Evolutionary conservation across 1,139 yeast species (phyloP).

Genomic region (Suhomyces kunorum): DNA sequence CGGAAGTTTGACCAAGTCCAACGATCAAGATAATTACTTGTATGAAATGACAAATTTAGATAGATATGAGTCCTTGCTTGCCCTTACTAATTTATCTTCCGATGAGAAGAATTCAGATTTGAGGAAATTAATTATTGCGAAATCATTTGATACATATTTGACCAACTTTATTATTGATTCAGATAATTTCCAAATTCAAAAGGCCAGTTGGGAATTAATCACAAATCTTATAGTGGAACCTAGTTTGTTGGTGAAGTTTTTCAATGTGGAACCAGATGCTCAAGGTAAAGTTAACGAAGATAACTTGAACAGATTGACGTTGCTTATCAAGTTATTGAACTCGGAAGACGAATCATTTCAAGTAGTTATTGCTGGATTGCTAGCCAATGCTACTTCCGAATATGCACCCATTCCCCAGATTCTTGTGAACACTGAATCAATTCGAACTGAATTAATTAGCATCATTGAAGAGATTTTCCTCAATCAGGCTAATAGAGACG

Average conservation of each 20-base stretch:
- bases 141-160: conserved; percentile 35
- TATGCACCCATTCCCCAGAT: conserved; percentile 45
- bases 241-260: conserved; percentile 48
- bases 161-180: conserved; percentile 43
- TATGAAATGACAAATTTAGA: conserved; percentile 38
- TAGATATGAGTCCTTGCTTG: conserved; percentile 45
- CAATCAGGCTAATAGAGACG: conserved; percentile 30
- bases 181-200: conserved; percentile 40
- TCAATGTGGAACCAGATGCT: conserved; percentile 37
- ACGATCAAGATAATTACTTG: conserved; percentile 19
- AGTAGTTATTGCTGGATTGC: conserved; percentile 43
- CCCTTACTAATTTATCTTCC: conserved; percentile 50
- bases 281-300: conserved; percentile 17
- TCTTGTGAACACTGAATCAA: conserved; percentile 26
- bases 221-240: conserved; percentile 50
- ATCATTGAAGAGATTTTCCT: conserved; percentile 28
- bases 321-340: conserved; percentile 43
- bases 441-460: conserved; percentile 28
- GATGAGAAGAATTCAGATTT: conserved; percentile 26
- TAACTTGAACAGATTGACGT: conserved; percentile 34
- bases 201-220: conserved; percentile 50
- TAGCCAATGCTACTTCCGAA: conserved; percentile 53
- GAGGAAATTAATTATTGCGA: conserved; percentile 35
- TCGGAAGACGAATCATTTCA: conserved; percentile 42
- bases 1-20: conserved; percentile 13